Evolutionary conservation across 163 green algal species (phyloP).

Genomic region (Picocystis sp.): DNA sequence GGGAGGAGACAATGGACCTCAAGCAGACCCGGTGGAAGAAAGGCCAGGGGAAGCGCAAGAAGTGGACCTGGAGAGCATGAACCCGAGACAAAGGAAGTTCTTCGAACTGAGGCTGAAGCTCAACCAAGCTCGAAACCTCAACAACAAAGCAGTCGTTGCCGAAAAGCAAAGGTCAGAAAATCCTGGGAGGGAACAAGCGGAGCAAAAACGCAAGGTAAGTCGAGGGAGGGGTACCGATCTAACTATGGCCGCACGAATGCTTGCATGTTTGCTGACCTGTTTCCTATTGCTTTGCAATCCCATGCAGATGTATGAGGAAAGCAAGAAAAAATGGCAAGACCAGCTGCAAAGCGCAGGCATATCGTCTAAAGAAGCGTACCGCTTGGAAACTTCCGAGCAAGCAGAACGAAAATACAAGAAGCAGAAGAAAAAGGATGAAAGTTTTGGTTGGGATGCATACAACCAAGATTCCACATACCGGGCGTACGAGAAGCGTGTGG

Average conservation of each 20-base stretch:
- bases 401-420: constrained; percentile 63
- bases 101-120: constrained; percentile 59
- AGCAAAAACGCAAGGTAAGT: constrained; percentile 22
- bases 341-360: neutral
- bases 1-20: constrained; percentile 3
- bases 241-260: no score
- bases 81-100: constrained; percentile 54
- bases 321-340: neutral
- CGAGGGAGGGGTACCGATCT: neutral
- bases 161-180: constrained; percentile 53
- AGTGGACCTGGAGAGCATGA: constrained; percentile 23
- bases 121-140: constrained; percentile 58
- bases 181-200: constrained; percentile 20
- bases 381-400: constrained; percentile 13
- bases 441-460: constrained; percentile 59
- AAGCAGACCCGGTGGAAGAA: constrained; percentile 13
- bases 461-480: constrained; percentile 59
- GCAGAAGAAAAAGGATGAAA: constrained; percentile 60
- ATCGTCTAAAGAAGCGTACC: constrained; percentile 32
- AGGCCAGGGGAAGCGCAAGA: constrained; percentile 23
- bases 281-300: no score
- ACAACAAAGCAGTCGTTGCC: constrained; percentile 64
- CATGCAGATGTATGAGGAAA: neutral
- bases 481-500: constrained; percentile 63
- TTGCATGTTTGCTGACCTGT: no score